Evolutionary conservation across 257 asterid species (phyloP).

Genomic region (Leptodermis oblonga): DNA sequence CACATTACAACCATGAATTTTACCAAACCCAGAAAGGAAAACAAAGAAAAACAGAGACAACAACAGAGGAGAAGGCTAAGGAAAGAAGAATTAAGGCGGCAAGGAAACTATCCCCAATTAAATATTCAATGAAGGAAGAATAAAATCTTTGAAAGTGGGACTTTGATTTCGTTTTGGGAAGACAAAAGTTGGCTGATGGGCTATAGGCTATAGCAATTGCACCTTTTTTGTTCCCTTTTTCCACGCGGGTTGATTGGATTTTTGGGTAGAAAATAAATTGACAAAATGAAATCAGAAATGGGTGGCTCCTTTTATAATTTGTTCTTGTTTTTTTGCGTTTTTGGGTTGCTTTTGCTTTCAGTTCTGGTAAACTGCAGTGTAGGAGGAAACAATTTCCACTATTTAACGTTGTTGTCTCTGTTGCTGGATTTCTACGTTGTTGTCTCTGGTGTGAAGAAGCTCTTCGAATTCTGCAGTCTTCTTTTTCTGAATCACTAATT

Average conservation of each 20-base stretch:
- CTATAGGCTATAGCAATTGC: background rate
- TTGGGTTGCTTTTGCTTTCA: background rate
- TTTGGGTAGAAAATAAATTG: background rate
- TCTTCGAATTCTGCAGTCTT: background rate
- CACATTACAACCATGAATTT: background rate
- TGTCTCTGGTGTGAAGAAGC: background rate
- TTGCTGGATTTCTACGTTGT: background rate
- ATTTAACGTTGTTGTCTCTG: background rate
- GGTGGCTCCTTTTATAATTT: background rate
- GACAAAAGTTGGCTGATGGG: background rate
- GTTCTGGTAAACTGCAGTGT: background rate
- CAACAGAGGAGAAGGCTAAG: slow-evolving; percentile 16
- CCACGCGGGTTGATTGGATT: background rate
- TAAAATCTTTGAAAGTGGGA: slow-evolving; percentile 22
- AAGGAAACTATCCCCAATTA: slow-evolving; percentile 13
- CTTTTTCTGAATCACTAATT: background rate
- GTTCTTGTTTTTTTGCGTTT: background rate
- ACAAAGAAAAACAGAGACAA: slow-evolving; percentile 1
- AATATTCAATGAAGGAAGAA: slow-evolving; percentile 15
- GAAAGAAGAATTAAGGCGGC: slow-evolving; percentile 21
- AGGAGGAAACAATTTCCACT: background rate
- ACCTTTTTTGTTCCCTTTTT: background rate
- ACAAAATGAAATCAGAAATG: background rate
- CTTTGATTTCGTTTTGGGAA: background rate
- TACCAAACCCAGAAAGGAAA: slow-evolving; percentile 10